Conservation (phyloP, 768 basidiomycete genomes). For the Strobilomyces echinocephalus region DNA sequence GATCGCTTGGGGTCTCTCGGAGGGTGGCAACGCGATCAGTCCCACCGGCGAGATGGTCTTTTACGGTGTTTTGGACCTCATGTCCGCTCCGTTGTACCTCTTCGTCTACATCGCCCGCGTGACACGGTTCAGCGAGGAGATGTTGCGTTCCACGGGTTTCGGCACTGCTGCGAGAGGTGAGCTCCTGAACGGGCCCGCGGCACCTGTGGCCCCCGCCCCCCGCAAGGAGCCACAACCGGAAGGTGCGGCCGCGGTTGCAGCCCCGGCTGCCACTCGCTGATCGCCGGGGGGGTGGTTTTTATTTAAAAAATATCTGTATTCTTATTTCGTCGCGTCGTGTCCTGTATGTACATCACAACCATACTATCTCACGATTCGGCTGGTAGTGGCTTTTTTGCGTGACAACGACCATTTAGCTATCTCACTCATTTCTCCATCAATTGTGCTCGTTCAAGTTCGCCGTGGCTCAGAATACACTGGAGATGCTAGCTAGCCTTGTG, state of each 20-base stretch:
- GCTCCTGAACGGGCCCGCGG: neutral
- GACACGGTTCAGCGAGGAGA: neutral
- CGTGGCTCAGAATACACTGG: no score
- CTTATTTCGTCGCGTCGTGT: neutral
- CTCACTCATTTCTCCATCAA: no score
- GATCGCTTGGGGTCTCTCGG: conserved; percentile 51
- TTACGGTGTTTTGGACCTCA: conserved; percentile 45
- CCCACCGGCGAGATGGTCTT: conserved; percentile 51
- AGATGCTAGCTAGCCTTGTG: no score
- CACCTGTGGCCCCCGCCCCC: neutral
- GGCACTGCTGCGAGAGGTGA: conserved; percentile 1
- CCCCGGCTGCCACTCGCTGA: no score
- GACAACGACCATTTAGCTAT: no score
- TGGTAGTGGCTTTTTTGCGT: no score
- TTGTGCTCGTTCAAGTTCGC: no score
- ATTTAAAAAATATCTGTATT: no score
- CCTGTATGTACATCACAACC: neutral
- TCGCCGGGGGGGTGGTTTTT: no score
- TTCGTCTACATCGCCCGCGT: conserved; percentile 26
- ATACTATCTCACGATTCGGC: no score
- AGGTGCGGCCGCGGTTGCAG: neutral
- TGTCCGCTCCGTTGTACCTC: conserved; percentile 38
- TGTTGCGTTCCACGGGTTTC: conserved; percentile 8
- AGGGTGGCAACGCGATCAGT: conserved; percentile 48
- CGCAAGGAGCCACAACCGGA: neutral